Evolutionary conservation across 371 early-diverging fungal genomes (phyloP), one percentile per base, ranked within the genome.

Genomic region (Rhizomucor miehei): DNA sequence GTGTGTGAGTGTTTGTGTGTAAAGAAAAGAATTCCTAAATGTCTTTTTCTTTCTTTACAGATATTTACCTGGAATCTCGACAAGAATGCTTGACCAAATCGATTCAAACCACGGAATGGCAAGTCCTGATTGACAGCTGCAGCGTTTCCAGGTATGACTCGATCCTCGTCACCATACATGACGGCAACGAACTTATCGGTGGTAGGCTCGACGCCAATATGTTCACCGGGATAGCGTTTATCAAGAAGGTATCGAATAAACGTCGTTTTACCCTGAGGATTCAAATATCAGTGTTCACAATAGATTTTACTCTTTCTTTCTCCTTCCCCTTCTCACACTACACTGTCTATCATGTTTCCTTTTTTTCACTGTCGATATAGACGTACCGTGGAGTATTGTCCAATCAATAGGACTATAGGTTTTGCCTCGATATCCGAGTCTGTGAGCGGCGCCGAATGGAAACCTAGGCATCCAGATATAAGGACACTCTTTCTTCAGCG

Each of bases 121-220:
- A 92, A 52, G n/a, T 91, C 92, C 43, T 85, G 77, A 16, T 86
- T 79, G 8, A 93, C 92, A 2, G 89, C 91, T n/a, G 93, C 93
- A 0, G 93, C 93, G 52, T 93, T 89, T 21, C 94, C 94, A 0
- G 93, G 94, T 43, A 93, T 90, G 23, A 90, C 78, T 8, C 85
- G 61, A 17, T 85, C 81, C 44, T 90, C 88, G 0, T 69, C 55
- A 0, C 91, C 91, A 47, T 80, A 60, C 91, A 92, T 92, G 38
- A 93, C 85, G 1, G 94, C 89, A 0, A 92, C 86, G 55, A 93
- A 93, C 8, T 89, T 62, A 65, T 93, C 94, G 0, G 93, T 93
- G 3, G 87, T 87, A n/a, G 92, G 93, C 56, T 93, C 93, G 1
- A 90, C 90, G 13, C 92, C 93, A 56, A 92, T 88, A 57, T 91